phyloP scores from a whole-genome alignment of 1,284 basidiomycete species.

The Leccinum brunneo-olivaceum region DNA sequence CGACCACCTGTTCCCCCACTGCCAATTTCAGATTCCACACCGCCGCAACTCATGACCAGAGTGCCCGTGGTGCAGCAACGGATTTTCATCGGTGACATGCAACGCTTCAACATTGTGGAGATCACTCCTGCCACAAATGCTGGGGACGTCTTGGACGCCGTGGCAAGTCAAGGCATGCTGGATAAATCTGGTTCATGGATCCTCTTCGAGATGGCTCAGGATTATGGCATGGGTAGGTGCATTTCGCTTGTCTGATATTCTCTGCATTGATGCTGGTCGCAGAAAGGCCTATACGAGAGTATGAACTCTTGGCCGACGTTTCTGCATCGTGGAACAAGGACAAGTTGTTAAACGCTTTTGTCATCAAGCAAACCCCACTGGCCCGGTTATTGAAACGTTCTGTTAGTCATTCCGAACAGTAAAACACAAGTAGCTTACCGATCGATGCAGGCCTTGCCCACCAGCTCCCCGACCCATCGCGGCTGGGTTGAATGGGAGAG shows the following conservation, averaged over 20 bases:
- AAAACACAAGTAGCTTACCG: slow-evolving; percentile 8
- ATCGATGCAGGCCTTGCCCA: slow-evolving; percentile 53
- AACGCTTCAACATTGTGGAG: slow-evolving; percentile 66
- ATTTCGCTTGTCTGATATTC: not conserved
- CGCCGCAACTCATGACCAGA: slow-evolving; percentile 19
- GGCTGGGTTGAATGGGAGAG: slow-evolving; percentile 81
- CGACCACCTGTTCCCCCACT: slow-evolving; percentile 33
- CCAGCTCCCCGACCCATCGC: slow-evolving; percentile 60
- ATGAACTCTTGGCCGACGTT: slow-evolving; percentile 69
- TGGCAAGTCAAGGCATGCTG: slow-evolving; percentile 57
- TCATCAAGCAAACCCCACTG: slow-evolving; percentile 67
- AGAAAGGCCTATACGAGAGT: slow-evolving; percentile 84
- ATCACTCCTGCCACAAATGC: slow-evolving; percentile 56
- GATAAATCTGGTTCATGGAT: slow-evolving; percentile 62
- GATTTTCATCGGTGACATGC: slow-evolving; percentile 68
- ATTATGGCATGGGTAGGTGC: slow-evolving; percentile 76
- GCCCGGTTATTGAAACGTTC: slow-evolving; percentile 51
- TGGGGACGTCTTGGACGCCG: slow-evolving; percentile 54
- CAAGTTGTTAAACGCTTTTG: slow-evolving; percentile 68
- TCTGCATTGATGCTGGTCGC: slow-evolving; percentile 4
- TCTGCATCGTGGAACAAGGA: slow-evolving; percentile 80
- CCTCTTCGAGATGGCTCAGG: slow-evolving; percentile 73
- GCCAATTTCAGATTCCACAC: slow-evolving; percentile 28
- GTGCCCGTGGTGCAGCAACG: slow-evolving; percentile 48
- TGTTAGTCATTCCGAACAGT: slow-evolving; percentile 36